phyloP scores from a whole-genome alignment of 1,284 basidiomycete species.

The Ceratobasidium sp. region DNA sequence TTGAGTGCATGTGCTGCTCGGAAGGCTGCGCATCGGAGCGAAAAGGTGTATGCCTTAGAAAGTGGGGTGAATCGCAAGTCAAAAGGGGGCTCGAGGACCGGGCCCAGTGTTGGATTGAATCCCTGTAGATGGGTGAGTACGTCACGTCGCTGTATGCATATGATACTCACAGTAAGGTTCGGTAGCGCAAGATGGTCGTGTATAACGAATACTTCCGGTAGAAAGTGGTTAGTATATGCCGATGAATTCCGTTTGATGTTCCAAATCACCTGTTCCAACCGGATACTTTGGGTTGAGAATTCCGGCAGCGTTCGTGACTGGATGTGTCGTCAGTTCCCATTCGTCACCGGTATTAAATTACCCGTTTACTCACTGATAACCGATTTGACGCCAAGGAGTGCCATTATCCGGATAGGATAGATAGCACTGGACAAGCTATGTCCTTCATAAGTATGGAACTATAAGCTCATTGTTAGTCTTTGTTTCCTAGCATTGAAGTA shows the following conservation, averaged over 20 bases:
- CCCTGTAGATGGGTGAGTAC: slow-evolving; percentile 50
- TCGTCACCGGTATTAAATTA: neutral
- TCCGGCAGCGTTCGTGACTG: slow-evolving; percentile 87
- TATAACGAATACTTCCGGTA: slow-evolving; percentile 71
- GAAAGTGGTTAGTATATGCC: slow-evolving; percentile 23
- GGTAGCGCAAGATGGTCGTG: slow-evolving; percentile 85
- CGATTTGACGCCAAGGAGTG: slow-evolving; percentile 71
- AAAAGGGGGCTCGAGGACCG: slow-evolving; percentile 57
- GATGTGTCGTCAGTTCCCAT: neutral
- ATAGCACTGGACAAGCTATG: slow-evolving; percentile 69
- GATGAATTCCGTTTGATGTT: neutral
- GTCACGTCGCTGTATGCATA: neutral
- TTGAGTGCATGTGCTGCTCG: slow-evolving; percentile 67
- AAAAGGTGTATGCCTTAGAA: slow-evolving; percentile 76
- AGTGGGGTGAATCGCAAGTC: slow-evolving; percentile 77
- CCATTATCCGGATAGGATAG: slow-evolving; percentile 80
- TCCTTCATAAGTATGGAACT: slow-evolving; percentile 88
- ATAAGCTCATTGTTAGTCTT: slow-evolving; percentile 37
- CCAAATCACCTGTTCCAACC: slow-evolving; percentile 76
- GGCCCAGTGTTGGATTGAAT: slow-evolving; percentile 79
- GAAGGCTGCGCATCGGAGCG: slow-evolving; percentile 71
- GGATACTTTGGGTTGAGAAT: slow-evolving; percentile 71
- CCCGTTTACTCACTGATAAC: slow-evolving; percentile 64
- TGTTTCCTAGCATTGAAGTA: neutral
- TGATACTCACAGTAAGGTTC: slow-evolving; percentile 58